Evolutionary conservation across 2,329 filamentous ascomycete species (phyloP).

Genomic region (Colletotrichum sp.): DNA sequence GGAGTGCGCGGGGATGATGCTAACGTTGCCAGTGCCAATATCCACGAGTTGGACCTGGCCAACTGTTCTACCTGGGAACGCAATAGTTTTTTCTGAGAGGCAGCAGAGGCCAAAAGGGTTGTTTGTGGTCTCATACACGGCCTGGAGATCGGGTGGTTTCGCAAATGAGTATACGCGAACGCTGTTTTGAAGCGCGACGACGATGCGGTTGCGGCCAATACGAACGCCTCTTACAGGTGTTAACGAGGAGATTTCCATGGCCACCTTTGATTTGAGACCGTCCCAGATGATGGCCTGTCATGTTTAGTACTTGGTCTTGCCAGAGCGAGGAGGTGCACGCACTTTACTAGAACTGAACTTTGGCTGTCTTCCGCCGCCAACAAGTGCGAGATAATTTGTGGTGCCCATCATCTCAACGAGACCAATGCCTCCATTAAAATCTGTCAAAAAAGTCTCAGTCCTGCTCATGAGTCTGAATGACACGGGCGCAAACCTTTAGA

Average conservation of each 20-base stretch:
- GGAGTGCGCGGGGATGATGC: conserved; percentile 91
- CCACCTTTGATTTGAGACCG: conserved; percentile 74
- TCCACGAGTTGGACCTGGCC: conserved; percentile 92
- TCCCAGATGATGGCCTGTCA: conserved; percentile 86
- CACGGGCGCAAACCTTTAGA: conserved; percentile 43
- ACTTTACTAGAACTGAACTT: conserved; percentile 90
- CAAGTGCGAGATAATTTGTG: conserved; percentile 85
- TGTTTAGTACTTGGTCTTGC: neutral
- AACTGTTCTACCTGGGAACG: conserved; percentile 84
- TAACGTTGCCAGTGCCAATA: conserved; percentile 78
- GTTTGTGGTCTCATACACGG: conserved; percentile 83
- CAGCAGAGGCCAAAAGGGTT: conserved; percentile 84
- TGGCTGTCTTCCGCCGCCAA: conserved; percentile 84
- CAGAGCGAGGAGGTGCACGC: neutral
- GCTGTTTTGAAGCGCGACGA: conserved; percentile 82
- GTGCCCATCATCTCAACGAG: conserved; percentile 86
- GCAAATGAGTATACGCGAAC: conserved; percentile 83
- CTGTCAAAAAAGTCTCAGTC: conserved; percentile 39
- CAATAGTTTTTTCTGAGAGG: conserved; percentile 73
- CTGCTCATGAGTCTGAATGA: neutral
- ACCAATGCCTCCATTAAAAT: conserved; percentile 83
- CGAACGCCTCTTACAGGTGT: conserved; percentile 78
- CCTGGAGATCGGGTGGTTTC: conserved; percentile 71
- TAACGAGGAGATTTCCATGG: conserved; percentile 80
- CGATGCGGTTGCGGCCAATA: conserved; percentile 76